Evolutionary conservation across 2,329 filamentous ascomycete genomes (phyloP), one percentile per base, ranked within the genome.

Genomic region (Harringtonia aguacate): DNA sequence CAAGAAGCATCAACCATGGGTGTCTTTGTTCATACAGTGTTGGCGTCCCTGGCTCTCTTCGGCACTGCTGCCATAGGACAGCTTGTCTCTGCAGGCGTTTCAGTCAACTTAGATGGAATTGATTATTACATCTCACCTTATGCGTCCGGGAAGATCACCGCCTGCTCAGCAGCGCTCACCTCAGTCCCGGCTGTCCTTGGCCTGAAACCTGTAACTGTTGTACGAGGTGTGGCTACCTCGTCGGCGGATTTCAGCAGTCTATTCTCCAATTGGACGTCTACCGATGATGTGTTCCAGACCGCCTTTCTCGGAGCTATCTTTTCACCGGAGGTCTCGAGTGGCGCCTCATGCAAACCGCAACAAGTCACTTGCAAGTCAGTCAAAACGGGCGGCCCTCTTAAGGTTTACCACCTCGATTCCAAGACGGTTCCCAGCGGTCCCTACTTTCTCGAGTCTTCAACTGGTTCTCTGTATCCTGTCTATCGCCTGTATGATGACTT

Each of bases 401-500:
- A 14, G 12, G 27, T 40, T 3, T 31, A 56, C 8, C 42, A 53
- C 3, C 38, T 58, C 13, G 22, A 34, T n/a, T 10, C 20, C 33
- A 38, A 44, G 34, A 43, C 45, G 21, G 49, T 61, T 18, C 56
- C 60, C 5, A 58, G 58, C 0, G 62, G 62, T 0, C 62, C 62
- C 0, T 65, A 65, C 50, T 64, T 65, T 48, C 46, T 64, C 10
- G 54, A 64, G 21, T 48, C 50, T 2, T 37, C 49, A 20, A 58
- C 57, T 2, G 62, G 62, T 0, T 46, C 51, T 2, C 45, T 62
- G 30, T 56, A 62, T 44, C 58, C 56, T 15, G 61, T 58, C 27
- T 62, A 60, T 47, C 54, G 61, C 1, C 54, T 64, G 4, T 65
- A 65, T 48, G 51, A 53, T 3, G 60, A 63, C 44, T 60, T 58